Conservation (phyloP, 306 rosid species). For the Arachis stenosperma region DNA sequence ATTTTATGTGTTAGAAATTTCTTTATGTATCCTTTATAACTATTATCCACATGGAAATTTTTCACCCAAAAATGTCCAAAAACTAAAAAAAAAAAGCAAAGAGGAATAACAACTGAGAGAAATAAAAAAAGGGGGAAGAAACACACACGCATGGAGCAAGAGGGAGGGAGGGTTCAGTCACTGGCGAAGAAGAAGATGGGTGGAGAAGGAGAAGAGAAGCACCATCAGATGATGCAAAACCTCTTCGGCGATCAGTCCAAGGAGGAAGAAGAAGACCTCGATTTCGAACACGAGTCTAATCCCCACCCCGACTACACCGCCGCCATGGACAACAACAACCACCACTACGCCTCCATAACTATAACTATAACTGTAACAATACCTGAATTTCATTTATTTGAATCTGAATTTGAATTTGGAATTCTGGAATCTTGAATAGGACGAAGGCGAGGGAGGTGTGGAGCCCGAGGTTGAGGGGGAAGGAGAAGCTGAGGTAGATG, state of each 20-base stretch:
- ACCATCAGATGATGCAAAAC: conserved; percentile 99
- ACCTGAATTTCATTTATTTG: neutral
- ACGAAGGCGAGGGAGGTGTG: conserved; percentile 51
- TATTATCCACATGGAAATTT: no score
- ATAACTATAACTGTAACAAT: neutral
- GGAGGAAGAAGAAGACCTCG: conserved; percentile 90
- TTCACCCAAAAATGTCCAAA: no score
- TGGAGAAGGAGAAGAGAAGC: conserved; percentile 88
- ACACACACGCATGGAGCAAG: neutral
- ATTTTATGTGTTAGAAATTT: no score
- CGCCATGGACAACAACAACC: conserved; percentile 48
- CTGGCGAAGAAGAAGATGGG: conserved; percentile 38
- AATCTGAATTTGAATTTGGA: neutral
- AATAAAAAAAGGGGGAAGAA: no score
- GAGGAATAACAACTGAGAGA: neutral
- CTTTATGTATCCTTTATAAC: no score
- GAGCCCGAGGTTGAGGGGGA: conserved; percentile 57
- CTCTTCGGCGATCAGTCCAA: conserved; percentile 97
- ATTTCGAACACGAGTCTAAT: conserved; percentile 95
- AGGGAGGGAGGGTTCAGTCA: neutral
- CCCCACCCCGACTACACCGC: conserved; percentile 71
- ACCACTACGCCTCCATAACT: no score
- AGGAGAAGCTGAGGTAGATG: conserved; percentile 67
- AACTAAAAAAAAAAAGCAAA: no score
- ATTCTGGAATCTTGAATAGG: conserved; percentile 45